phyloP scores from a whole-genome alignment of 108 stramenopile genomes.

The Conticribra guillardii region DNA sequence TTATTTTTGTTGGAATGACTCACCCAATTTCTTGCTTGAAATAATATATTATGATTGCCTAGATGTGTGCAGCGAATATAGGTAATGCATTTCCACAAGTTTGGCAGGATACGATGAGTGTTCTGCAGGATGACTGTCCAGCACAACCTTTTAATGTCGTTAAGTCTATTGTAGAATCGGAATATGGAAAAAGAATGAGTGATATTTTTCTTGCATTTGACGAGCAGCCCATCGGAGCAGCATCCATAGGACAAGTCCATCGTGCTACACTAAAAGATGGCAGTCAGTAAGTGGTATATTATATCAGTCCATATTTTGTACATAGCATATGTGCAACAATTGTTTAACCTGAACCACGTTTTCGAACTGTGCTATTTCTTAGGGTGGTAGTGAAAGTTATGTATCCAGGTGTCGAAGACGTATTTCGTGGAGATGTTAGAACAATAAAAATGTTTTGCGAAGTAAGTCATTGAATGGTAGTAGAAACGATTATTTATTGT shows the following conservation, averaged over 20 bases:
- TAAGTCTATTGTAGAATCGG: conserved; percentile 61
- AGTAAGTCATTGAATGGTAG: background rate
- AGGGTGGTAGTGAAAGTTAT: conserved; percentile 82
- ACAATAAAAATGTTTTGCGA: background rate
- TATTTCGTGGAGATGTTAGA: conserved; percentile 7
- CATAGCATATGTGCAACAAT: background rate
- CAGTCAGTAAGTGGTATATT: conserved; percentile 17
- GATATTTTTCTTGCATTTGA: conserved; percentile 74
- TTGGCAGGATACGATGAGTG: conserved; percentile 85
- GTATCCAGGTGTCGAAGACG: conserved; percentile 80
- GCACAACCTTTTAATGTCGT: conserved; percentile 65
- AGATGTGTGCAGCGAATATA: conserved; percentile 81
- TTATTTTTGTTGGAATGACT: too few species aligned
- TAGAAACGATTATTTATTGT: too few species aligned
- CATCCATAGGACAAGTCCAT: conserved; percentile 89
- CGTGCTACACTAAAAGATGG: conserved; percentile 74
- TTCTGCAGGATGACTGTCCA: conserved; percentile 85
- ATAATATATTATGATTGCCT: background rate
- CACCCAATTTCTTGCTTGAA: too few species aligned
- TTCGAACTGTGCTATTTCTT: too few species aligned
- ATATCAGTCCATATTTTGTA: too few species aligned
- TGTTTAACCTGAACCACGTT: too few species aligned
- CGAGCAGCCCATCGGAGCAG: conserved; percentile 80
- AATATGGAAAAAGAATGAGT: conserved; percentile 53
- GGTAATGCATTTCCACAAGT: conserved; percentile 83